phyloP scores from a whole-genome alignment of 1,284 basidiomycete genomes.

The Pseudozyma flocculosa region DNA sequence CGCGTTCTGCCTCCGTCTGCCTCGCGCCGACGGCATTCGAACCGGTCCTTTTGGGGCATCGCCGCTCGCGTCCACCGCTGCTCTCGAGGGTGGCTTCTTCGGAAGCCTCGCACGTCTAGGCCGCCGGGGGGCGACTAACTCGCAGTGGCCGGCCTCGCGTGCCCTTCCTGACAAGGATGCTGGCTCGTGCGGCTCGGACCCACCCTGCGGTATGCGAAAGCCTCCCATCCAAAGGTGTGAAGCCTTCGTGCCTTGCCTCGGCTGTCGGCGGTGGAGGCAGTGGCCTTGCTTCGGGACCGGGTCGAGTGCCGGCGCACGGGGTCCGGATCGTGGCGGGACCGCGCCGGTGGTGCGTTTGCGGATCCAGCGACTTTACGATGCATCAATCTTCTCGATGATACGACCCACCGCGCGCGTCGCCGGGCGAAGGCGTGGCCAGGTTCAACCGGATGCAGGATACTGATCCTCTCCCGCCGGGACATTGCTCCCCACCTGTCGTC shows the following conservation, averaged over 20 bases:
- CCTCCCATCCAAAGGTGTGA: conserved; percentile 15
- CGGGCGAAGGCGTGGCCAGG: too few species aligned
- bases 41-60: too few species aligned
- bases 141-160: background rate
- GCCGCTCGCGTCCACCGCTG: too few species aligned
- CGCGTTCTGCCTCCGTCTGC: background rate
- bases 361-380: conserved; percentile 36
- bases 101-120: conserved; percentile 15
- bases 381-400: conserved; percentile 44
- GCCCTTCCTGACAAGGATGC: background rate
- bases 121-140: conserved; percentile 37
- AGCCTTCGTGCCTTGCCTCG: conserved; percentile 28
- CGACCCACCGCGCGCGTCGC: too few species aligned
- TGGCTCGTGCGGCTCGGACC: too few species aligned
- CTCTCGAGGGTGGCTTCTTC: too few species aligned
- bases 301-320: background rate
- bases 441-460: too few species aligned
- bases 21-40: too few species aligned
- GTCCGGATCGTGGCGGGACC: background rate
- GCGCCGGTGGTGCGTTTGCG: conserved; percentile 1
- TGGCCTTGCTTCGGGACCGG: background rate
- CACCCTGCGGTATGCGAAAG: conserved; percentile 36
- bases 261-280: background rate
- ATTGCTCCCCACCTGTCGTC: too few species aligned
- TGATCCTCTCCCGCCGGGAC: too few species aligned